Percentiles rank a stretch among this genome's conserved stretches.
These are phyloP conservation scores for Sugiyamaella castrensis DNA, from an alignment of 1,139 yeast species.

Conservation along the genomic window DNA sequence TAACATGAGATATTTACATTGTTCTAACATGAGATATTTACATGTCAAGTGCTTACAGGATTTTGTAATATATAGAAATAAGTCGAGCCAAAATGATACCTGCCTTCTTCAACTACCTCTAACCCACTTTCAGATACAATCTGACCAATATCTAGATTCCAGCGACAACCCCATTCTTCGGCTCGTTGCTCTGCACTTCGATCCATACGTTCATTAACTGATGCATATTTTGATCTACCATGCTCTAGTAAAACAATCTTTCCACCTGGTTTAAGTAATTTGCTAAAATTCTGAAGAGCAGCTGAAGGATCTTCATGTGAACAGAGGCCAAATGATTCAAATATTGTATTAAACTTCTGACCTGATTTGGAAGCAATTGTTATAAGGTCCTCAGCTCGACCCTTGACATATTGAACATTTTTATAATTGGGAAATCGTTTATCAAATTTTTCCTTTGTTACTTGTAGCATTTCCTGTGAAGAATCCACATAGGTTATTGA, in stretches of 20 bases:
- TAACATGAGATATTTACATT: too few species aligned
- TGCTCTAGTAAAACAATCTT: constrained; percentile 85
- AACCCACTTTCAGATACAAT: constrained; percentile 79
- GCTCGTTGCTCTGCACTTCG: constrained; percentile 79
- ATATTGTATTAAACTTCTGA: constrained; percentile 77
- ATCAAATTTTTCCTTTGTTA: constrained; percentile 72
- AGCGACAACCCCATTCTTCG: constrained; percentile 94
- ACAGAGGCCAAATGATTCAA: constrained; percentile 93
- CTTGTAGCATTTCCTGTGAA: constrained; percentile 77
- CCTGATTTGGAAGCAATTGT: constrained; percentile 47
- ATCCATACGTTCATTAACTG: constrained; percentile 78
- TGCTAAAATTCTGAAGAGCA: constrained; percentile 71
- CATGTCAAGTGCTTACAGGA: constrained; percentile 1
- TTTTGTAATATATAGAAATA: constrained; percentile 34
- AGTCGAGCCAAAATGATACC: constrained; percentile 92
- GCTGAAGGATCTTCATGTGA: constrained; percentile 90
- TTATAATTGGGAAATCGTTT: constrained; percentile 60
- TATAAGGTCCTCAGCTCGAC: constrained; percentile 83
- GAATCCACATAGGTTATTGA: constrained; percentile 86
- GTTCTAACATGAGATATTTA: not conserved
- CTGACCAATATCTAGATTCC: constrained; percentile 92
- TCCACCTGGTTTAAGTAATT: constrained; percentile 84
- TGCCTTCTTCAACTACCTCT: constrained; percentile 71
- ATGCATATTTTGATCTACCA: constrained; percentile 79
- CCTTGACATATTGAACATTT: constrained; percentile 82